Conservation (phyloP, 345 rosid species). For the Lumnitzera racemosa region DNA sequence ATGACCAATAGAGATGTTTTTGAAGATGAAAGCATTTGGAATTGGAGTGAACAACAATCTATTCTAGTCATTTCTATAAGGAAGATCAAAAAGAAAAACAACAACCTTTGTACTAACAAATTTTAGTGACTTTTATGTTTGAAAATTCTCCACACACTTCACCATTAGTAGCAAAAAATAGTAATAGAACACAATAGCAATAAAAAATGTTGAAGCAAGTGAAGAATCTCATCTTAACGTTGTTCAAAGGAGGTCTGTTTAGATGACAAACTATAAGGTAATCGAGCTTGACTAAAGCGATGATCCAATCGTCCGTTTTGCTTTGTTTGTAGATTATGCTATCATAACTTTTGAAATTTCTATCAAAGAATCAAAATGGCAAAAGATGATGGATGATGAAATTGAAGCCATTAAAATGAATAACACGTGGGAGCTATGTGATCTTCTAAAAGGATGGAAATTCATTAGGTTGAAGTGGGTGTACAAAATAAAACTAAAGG, state of each 20-base stretch:
- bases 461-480: background rate
- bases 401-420: background rate
- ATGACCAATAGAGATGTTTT: constrained; percentile 3
- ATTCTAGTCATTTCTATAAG: background rate
- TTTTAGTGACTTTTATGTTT: background rate
- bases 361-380: background rate
- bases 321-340: background rate
- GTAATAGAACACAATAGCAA: background rate
- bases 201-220: background rate
- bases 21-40: background rate
- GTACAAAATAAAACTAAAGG: background rate
- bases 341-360: background rate
- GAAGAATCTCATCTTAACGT: too few relatives aligned
- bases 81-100: background rate
- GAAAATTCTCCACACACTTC: too few relatives aligned
- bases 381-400: background rate
- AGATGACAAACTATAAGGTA: background rate
- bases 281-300: background rate
- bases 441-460: background rate
- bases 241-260: background rate
- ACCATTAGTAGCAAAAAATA: background rate
- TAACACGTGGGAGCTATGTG: background rate
- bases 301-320: background rate
- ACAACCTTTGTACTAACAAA: background rate
- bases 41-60: background rate